Evolutionary conservation across 257 asterid species (phyloP).

Genomic region (Lycium barbarum): DNA sequence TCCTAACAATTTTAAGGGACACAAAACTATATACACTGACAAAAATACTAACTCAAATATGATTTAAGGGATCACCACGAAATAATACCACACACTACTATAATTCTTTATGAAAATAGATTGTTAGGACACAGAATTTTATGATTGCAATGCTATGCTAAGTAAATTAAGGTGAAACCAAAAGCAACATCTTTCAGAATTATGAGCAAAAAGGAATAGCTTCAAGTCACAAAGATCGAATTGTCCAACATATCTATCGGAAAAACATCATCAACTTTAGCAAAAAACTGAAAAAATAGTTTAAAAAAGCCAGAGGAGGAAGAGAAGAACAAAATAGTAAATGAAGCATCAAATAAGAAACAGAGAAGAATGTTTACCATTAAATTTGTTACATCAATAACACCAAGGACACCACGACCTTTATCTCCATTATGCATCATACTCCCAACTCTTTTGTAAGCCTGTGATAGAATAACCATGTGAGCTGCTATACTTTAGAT

Average conservation of each 20-base stretch:
- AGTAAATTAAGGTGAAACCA: neutral
- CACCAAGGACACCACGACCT: slow-evolving; percentile 86
- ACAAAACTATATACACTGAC: neutral
- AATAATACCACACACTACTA: neutral
- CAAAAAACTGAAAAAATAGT: neutral
- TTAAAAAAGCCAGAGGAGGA: neutral
- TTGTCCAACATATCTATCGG: neutral
- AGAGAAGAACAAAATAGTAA: neutral
- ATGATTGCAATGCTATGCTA: neutral
- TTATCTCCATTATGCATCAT: slow-evolving; percentile 81
- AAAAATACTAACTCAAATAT: neutral
- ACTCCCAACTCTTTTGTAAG: slow-evolving; percentile 87
- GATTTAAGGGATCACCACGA: neutral
- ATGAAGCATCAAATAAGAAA: neutral
- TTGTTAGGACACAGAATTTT: neutral
- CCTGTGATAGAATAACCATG: slow-evolving; percentile 46
- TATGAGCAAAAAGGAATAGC: neutral
- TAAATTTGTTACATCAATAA: slow-evolving; percentile 67
- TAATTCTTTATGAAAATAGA: neutral
- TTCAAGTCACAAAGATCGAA: neutral
- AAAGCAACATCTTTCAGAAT: neutral
- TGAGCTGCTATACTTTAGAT: slow-evolving; percentile 8
- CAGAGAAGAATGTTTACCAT: slow-evolving; percentile 54
- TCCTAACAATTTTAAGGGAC: neutral
- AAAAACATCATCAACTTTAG: slow-evolving; percentile 9